Evolutionary conservation across 331 rosid genomes (phyloP).

Genomic region (Rhamnella rubrinervis): DNA sequence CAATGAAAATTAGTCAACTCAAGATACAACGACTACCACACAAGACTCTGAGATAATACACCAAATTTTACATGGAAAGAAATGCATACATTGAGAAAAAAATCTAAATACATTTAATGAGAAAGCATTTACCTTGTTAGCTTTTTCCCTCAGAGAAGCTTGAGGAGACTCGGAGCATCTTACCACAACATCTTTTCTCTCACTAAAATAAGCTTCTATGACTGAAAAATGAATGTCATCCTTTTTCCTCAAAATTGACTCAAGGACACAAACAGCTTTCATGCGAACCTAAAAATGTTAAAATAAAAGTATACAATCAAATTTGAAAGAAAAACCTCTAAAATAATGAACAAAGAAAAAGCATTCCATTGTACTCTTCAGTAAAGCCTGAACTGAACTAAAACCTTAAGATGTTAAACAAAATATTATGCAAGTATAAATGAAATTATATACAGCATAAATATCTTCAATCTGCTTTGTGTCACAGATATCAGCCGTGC

Average conservation of each 20-base stretch:
- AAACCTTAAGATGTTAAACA: neutral
- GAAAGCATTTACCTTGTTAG: constrained; percentile 60
- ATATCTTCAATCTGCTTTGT: neutral
- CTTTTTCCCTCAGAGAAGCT: constrained; percentile 88
- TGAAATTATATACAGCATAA: neutral
- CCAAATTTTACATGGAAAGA: neutral
- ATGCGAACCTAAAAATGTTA: constrained; percentile 74
- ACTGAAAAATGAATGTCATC: constrained; percentile 63
- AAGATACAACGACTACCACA: too few species aligned
- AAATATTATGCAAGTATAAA: neutral
- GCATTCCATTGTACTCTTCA: neutral
- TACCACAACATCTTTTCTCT: constrained; percentile 64
- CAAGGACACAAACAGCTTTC: constrained; percentile 97
- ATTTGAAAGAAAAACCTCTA: neutral
- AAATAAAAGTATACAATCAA: constrained; percentile 1
- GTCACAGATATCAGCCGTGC: neutral
- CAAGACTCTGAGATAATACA: constrained; percentile 2
- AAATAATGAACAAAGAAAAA: neutral
- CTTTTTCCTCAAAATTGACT: constrained; percentile 76
- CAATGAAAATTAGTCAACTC: too few species aligned
- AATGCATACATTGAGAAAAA: neutral
- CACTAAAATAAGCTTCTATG: constrained; percentile 67
- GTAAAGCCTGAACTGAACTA: neutral
- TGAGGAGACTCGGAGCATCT: constrained; percentile 96
- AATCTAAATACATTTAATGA: neutral